Base-by-base conservation (phyloP, 1,284 basidiomycete species). In the Marasmius sp. region DNA sequence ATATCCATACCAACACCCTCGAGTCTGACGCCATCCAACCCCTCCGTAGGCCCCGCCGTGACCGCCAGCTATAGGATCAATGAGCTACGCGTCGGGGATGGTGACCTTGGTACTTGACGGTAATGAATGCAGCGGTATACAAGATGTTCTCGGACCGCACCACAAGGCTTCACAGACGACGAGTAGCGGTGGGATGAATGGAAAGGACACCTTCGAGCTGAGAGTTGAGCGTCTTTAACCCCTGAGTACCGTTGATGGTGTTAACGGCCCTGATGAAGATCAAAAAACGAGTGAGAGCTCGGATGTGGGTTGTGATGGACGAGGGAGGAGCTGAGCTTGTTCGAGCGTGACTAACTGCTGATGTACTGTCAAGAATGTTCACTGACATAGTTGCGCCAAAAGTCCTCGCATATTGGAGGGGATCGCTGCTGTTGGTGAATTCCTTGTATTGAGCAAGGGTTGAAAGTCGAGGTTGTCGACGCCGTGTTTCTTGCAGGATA, bases 1-100 rank as follows among this genome's bases (percentile, higher is more conserved):
- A 98, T 98, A 70, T 97, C 94, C 79, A 95, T 93, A 1, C 88
- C 90, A 1, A 90, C 90, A 2, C 91, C 86, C 62, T 92, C 87
- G 70, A 88, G 87, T 27, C 88, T 85, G 16, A 87, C 82, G 38
- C 82, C 85, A 4, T 89, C 85, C 11, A 97, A 78, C 8, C 93
- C 94, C 69, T 27, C 2, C 5, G 5, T 27, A 27, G 27, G 27
- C 27, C 27, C 27, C 5, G 27, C 27, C 27, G 5, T 27, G 27
- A 27, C 92, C 9, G 95, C 92, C 16, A 99, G 81, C 77, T 99
- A 5, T 5, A 5, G n/a, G n/a, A n/a, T 97, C 85, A 64, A 82
- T 80, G 79, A 90, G 89, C 74, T 89, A 89, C 60, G 89, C 92
- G 66, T 90, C 80, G 65, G 82, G 79, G 65, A 89, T 75, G 57